phyloP scores from a whole-genome alignment of 805 yeast genomes.

The Wickerhamiella sergipiensis region DNA sequence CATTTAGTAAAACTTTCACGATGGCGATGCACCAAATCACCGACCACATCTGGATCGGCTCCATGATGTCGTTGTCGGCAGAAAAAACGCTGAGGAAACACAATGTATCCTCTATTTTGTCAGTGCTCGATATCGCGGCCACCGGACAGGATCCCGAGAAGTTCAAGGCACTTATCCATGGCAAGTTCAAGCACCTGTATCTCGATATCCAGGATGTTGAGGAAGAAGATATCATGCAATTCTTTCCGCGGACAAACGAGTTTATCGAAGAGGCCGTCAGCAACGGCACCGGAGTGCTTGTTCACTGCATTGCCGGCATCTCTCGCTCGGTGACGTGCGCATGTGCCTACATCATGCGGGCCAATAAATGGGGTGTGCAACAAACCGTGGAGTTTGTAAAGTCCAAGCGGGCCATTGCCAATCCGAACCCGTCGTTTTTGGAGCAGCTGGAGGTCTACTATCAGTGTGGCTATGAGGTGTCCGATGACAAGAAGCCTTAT shows the following conservation, averaged over 20 bases:
- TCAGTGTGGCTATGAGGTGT: conserved; percentile 25
- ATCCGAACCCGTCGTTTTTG: conserved; percentile 63
- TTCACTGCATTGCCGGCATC: conserved; percentile 72
- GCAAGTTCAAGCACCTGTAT: conserved; percentile 9
- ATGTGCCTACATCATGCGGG: conserved; percentile 78
- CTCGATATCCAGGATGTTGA: conserved; percentile 62
- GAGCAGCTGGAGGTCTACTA: conserved; percentile 58
- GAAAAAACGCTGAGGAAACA: conserved; percentile 37
- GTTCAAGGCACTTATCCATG: conserved; percentile 4
- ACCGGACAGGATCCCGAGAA: conserved; percentile 4
- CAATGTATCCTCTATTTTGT: conserved; percentile 58
- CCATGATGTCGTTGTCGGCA: conserved; percentile 49
- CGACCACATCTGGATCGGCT: conserved; percentile 70
- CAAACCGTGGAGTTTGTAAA: conserved; percentile 67
- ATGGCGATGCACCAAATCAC: conserved; percentile 44
- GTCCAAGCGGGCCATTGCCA: conserved; percentile 43
- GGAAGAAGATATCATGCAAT: conserved; percentile 47
- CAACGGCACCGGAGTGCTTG: conserved; percentile 23
- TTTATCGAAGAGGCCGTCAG: conserved; percentile 48
- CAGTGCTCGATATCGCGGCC: conserved; percentile 35
- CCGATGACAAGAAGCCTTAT: conserved; percentile 22
- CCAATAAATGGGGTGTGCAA: conserved; percentile 39
- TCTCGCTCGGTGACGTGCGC: conserved; percentile 80
- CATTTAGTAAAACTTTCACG: conserved; percentile 1
- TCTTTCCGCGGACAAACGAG: conserved; percentile 44